phyloP scores from a whole-genome alignment of 225 moss, liverwort and hornwort species.

The Antitrichia curtipendula region DNA sequence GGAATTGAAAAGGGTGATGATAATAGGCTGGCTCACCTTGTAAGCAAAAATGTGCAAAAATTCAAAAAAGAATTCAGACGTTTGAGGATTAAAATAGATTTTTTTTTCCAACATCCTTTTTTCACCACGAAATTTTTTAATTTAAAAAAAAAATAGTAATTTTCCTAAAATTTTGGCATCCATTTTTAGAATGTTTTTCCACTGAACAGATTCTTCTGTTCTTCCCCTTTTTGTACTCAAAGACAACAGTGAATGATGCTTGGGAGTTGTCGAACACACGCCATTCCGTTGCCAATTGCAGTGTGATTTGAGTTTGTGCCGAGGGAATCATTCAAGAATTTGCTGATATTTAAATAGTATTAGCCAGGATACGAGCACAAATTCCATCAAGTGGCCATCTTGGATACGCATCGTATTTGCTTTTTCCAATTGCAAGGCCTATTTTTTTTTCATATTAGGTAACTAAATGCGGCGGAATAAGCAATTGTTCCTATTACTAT shows the following conservation, averaged over 20 bases:
- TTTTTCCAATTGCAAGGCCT: too few species aligned
- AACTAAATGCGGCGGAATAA: too few species aligned
- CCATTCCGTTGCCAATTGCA: neutral
- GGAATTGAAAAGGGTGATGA: too few species aligned
- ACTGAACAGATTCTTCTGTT: neutral
- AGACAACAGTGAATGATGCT: neutral
- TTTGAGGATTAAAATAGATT: too few species aligned
- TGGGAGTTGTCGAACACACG: neutral
- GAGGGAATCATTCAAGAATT: neutral
- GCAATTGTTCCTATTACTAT: too few species aligned
- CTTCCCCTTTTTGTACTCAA: too few species aligned
- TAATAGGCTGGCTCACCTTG: too few species aligned
- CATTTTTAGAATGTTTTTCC: neutral
- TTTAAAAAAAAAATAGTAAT: neutral
- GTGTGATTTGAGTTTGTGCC: neutral
- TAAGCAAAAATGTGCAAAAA: too few species aligned
- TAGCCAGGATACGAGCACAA: neutral
- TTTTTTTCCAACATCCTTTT: rapidly evolving
- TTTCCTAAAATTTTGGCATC: too few species aligned
- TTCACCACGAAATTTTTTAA: too few species aligned
- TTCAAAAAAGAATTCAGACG: too few species aligned
- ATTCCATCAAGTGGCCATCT: neutral
- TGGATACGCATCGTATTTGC: neutral
- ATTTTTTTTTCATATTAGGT: too few species aligned
- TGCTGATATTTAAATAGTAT: neutral